Evolutionary conservation across 2,329 filamentous ascomycete genomes (phyloP), one percentile per base, ranked within the genome.

Genomic region (Trichophyton verrucosum): DNA sequence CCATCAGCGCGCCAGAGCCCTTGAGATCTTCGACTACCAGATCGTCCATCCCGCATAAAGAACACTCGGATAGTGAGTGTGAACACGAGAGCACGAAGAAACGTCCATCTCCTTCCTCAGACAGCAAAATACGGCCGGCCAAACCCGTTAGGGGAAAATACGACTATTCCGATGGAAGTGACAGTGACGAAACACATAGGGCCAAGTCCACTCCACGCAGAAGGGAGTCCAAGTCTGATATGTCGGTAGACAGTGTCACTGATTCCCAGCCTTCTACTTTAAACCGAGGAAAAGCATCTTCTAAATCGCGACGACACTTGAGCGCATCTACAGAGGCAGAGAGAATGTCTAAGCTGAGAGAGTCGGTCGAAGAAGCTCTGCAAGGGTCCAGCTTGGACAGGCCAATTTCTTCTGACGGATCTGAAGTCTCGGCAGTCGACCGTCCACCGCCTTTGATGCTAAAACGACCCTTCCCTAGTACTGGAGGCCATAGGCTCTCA

Each of bases 401-500:
- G 11, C 68, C 68, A 59, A 63, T 64, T 42, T 67, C 70, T 13
- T 72, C 76, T 62, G 65, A 76, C 62, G 65, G 71, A 59, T 73
- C 72, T n/a, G 70, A 75, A 58, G 68, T 72, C 7, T 73, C 73
- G 22, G 68, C 66, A 27, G 69, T 69, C 27, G 74, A 74, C 62
- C 68, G 72, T 3, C 72, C 74, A 60, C 71, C 73, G n/a, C 72
- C 74, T 15, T 67, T 77, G 36, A 70, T 71, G 33, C 71, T 73
- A 22, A 76, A 74, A 64, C 74, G 76, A 58, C 73, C 73, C 7
- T 80, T 81, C 64, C 81, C 82, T 2, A 78, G 75, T 9, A 80
- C 78, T 30, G 80, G 81, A n/a, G 75, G 66, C 51, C 75, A 81
- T 65, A 75, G 76, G 62, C 73, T 85, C 1, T 83, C 82, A 6